These are phyloP conservation scores for Albugo laibachii DNA, from an alignment of 352 stramenopile species.

Conservation along the genomic window DNA sequence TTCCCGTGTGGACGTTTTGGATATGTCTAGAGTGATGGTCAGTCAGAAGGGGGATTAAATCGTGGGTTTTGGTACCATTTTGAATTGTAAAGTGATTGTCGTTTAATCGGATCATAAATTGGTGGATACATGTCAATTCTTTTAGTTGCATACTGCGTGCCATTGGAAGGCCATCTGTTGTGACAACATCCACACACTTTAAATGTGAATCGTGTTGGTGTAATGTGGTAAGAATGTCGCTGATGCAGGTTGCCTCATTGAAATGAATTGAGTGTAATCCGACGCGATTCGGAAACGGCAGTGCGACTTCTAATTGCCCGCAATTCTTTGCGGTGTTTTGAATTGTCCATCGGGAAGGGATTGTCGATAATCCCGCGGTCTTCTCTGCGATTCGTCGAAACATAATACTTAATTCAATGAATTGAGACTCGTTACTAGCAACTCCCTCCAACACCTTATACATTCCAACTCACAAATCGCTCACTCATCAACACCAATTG, in stretches of 20 bases:
- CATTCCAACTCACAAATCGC: too few species aligned
- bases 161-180: constrained; percentile 39
- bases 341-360: too few species aligned
- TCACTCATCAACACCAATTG: too few species aligned
- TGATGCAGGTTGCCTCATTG: constrained; percentile 18
- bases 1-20: constrained; percentile 12
- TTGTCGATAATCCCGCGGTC: too few species aligned
- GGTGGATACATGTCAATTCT: constrained; percentile 33
- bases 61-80: constrained; percentile 10
- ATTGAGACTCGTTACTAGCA: too few species aligned
- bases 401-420: too few species aligned
- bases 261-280: constrained; percentile 31
- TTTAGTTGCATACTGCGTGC: constrained; percentile 35
- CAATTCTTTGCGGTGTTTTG: too few species aligned
- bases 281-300: constrained; percentile 30
- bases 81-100: constrained; percentile 34
- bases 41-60: too few species aligned
- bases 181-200: constrained; percentile 44
- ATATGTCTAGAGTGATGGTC: constrained; percentile 9
- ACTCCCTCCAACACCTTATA: too few species aligned
- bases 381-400: too few species aligned
- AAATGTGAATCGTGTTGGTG: constrained; percentile 24
- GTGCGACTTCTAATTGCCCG: neutral
- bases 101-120: constrained; percentile 49
- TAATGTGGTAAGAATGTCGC: constrained; percentile 32